Conservation (phyloP, 495 filamentous ascomycete genomes). For the Margaritispora aquatica region DNA sequence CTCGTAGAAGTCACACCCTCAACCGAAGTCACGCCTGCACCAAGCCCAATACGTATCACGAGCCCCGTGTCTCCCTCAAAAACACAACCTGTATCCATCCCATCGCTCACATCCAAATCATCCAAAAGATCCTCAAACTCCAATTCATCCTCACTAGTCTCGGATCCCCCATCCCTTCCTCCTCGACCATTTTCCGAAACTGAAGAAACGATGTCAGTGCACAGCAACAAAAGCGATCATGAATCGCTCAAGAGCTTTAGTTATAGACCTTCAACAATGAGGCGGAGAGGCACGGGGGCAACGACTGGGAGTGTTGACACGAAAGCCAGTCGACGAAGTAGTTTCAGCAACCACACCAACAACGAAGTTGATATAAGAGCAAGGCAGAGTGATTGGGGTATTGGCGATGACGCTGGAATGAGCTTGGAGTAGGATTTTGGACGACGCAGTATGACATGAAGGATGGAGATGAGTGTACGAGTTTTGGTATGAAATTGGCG, state of each 20-base stretch:
- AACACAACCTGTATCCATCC: conserved; percentile 1
- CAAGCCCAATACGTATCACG: conserved; percentile 24
- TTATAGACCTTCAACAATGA: conserved; percentile 18
- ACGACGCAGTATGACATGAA: no score
- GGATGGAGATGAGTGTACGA: neutral
- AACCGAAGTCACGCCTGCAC: conserved; percentile 34
- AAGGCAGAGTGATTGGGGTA: conserved; percentile 48
- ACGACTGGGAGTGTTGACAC: conserved; percentile 18
- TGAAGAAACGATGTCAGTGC: neutral
- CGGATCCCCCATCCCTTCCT: conserved; percentile 11
- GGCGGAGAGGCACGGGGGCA: conserved; percentile 9
- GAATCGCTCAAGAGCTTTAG: conserved; percentile 7
- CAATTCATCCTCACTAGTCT: conserved; percentile 1
- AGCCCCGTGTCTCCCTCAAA: neutral
- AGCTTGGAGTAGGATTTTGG: conserved; percentile 32
- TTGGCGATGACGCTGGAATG: conserved; percentile 51
- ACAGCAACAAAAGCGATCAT: conserved; percentile 11
- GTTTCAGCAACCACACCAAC: conserved; percentile 26
- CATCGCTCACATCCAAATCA: neutral
- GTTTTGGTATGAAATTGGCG: no score
- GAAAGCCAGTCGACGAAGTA: conserved; percentile 25
- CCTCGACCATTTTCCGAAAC: neutral
- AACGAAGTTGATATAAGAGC: conserved; percentile 33
- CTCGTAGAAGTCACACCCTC: conserved; percentile 65
- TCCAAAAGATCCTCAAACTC: conserved; percentile 2